Evolutionary conservation across 768 basidiomycete species (phyloP).

Genomic region (Leccinum broughii): DNA sequence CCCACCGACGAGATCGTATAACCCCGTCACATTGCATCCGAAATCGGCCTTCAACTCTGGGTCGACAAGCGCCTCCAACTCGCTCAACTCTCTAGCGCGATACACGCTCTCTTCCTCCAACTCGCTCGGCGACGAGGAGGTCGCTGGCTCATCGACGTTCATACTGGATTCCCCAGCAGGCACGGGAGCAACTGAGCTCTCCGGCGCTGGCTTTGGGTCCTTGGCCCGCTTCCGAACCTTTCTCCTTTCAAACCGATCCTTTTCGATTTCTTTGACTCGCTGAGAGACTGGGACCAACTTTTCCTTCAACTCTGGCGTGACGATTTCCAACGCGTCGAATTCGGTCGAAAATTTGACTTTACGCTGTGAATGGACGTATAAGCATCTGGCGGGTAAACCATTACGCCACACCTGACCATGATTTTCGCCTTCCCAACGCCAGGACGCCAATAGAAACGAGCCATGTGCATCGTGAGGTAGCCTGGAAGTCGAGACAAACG

Average conservation of each 20-base stretch:
- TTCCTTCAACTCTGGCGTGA: conserved; percentile 72
- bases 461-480: conserved; percentile 91
- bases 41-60: conserved; percentile 62
- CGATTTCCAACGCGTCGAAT: conserved; percentile 82
- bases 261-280: conserved; percentile 76
- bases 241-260: conserved; percentile 78
- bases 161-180: conserved; percentile 26
- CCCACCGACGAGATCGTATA: conserved; percentile 92
- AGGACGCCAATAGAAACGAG: conserved; percentile 91
- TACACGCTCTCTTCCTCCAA: conserved; percentile 67
- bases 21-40: conserved; percentile 73
- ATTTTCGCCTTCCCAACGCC: conserved; percentile 97
- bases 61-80: conserved; percentile 65
- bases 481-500: conserved; percentile 81
- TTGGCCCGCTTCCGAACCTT: conserved; percentile 82
- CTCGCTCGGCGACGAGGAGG: conserved; percentile 25
- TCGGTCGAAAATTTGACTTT: conserved; percentile 93
- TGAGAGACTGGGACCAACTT: conserved; percentile 72
- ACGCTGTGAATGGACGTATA: conserved; percentile 44
- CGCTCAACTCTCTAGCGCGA: conserved; percentile 61
- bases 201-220: conserved; percentile 17
- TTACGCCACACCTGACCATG: conserved; percentile 56
- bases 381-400: neutral
- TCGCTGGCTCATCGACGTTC: conserved; percentile 50
- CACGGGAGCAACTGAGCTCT: conserved; percentile 20